Base-by-base conservation (phyloP, 1,284 basidiomycete genomes). In the Ustanciosporium gigantosporum region DNA sequence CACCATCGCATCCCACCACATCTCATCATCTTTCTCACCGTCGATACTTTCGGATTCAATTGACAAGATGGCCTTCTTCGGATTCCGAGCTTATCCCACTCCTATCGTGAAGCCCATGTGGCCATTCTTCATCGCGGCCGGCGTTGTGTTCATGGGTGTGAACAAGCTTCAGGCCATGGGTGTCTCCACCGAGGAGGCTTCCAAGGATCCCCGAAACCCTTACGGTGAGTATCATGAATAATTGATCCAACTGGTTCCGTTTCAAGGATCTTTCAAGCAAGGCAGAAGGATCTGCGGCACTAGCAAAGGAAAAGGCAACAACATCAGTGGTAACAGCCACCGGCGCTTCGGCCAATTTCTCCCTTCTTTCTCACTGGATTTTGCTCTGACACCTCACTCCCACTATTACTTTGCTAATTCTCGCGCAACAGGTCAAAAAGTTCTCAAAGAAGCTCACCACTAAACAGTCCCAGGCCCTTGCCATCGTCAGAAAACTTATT, bases 161-260 rank as follows among this genome's bases (percentile, higher is more conserved):
- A 67, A 66, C 69, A 66, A 62, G 49, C 46, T 76, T 7, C 74
- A 76, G 61, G 53, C 56, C 24, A 42, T 59, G 9, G 55, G 46
- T 24, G 69, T 76, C 32, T 65, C 59, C 31, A 74, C 71, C 46
- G 59, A 53, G 31, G 71, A 72, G 55, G 66, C 62, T 53, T 59
- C 55, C 51, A 74, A 75, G 57, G 71, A 76, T 60, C 73, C 74
- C 16, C 70, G 69, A 46, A 76, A 76, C 69, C 74, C 74, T 25
- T 76, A 76, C 53, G 70, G 73, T 74, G 36, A 59, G 55, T 68
- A 25, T 42, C 35, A 5, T 3, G 7, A 11, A 14, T 17, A n/a
- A n/a, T n/a, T n/a, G n/a, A n/a, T n/a, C n/a, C n/a, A 36, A 24
- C 20, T n/a, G n/a, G n/a, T n/a, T n/a, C n/a, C n/a, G n/a, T n/a